A percentile compares a stretch with the other conserved stretches of the same genome.
These are phyloP conservation scores for Enterocytospora artemiae DNA, from an alignment of 371 early-diverging fungal genomes.

Conservation along the genomic window DNA sequence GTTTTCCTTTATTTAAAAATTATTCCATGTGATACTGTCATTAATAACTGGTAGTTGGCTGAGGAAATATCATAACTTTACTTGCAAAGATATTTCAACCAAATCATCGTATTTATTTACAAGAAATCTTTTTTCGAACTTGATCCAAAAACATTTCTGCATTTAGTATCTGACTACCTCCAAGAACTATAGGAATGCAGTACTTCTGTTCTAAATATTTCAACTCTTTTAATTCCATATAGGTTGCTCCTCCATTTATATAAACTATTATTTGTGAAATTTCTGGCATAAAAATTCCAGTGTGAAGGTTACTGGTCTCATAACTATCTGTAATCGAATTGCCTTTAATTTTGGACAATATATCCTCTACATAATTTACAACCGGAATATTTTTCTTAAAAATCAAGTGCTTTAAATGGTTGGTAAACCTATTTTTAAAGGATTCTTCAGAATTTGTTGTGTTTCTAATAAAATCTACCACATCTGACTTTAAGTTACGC, in stretches of 20 bases:
- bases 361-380: slow-evolving; percentile 34
- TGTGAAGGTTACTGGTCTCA: slow-evolving; percentile 5
- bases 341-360: slow-evolving; percentile 27
- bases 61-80: too few species aligned
- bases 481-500: slow-evolving; percentile 32
- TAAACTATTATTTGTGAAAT: slow-evolving; percentile 50
- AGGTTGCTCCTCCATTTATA: slow-evolving; percentile 55
- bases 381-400: slow-evolving; percentile 39
- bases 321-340: slow-evolving; percentile 8
- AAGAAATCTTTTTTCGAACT: slow-evolving; percentile 50
- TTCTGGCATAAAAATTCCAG: slow-evolving; percentile 23
- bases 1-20: not conserved
- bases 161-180: slow-evolving; percentile 79
- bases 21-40: too few species aligned
- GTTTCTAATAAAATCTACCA: slow-evolving; percentile 30
- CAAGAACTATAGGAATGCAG: slow-evolving; percentile 67
- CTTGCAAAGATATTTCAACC: not conserved
- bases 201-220: slow-evolving; percentile 43
- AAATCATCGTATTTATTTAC: not conserved
- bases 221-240: slow-evolving; percentile 50
- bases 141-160: slow-evolving; percentile 72
- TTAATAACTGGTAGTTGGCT: too few species aligned
- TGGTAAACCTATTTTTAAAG: slow-evolving; percentile 21
- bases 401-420: slow-evolving; percentile 47
- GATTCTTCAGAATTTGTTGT: not conserved